phyloP scores from a whole-genome alignment of 352 stramenopile genomes.

The Phytophthora colocasiae region DNA sequence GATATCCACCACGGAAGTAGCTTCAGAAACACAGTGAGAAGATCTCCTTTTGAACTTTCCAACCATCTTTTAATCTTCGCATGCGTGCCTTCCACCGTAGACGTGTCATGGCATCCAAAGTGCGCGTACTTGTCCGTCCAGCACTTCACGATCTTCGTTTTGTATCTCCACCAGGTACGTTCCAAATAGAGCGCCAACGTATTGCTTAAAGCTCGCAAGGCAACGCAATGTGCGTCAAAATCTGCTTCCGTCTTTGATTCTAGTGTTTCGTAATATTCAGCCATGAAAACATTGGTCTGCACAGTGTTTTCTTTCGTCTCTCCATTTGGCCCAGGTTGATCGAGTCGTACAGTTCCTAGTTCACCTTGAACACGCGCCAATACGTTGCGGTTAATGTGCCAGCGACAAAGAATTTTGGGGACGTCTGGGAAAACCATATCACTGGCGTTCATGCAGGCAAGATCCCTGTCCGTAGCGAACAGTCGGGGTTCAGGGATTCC shows the following conservation, averaged over 20 bases:
- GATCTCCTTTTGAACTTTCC: background rate
- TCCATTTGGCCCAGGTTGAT: too few relatives aligned
- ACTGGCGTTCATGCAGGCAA: constrained; percentile 10
- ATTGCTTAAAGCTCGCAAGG: too few relatives aligned
- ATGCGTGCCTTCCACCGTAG: constrained; percentile 1
- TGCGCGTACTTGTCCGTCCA: constrained; percentile 4
- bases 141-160: background rate
- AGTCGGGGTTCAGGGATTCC: background rate
- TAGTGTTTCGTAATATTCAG: too few relatives aligned
- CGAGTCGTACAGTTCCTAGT: too few relatives aligned
- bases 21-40: too few relatives aligned
- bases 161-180: constrained; percentile 11
- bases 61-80: constrained; percentile 8
- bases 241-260: too few relatives aligned
- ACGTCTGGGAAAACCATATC: background rate
- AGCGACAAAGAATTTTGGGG: constrained; percentile 4
- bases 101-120: constrained; percentile 2
- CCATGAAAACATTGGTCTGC: too few relatives aligned
- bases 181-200: too few relatives aligned
- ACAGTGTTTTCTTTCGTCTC: too few relatives aligned
- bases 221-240: too few relatives aligned
- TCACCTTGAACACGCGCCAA: background rate
- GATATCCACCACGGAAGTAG: too few relatives aligned
- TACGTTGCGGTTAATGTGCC: constrained; percentile 3
- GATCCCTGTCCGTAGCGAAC: constrained; percentile 6